Conservation (phyloP, 202 grass and related monocot species). For the Cymbopogon flexuosus region DNA sequence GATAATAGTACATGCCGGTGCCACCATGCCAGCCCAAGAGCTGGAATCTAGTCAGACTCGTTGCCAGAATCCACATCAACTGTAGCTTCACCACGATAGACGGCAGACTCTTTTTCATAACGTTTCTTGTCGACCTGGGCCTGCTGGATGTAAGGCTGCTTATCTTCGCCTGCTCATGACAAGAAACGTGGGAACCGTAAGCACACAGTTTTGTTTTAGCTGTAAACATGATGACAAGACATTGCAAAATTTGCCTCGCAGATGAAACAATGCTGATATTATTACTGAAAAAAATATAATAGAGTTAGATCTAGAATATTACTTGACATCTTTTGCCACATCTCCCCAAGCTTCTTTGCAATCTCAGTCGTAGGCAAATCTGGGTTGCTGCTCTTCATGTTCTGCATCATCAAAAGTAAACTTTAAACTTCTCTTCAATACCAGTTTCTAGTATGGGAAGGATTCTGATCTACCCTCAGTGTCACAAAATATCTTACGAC, state of each 20-base stretch:
- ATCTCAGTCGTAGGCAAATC: constrained; percentile 77
- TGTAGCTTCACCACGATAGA: constrained; percentile 47
- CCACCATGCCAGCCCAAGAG: background rate
- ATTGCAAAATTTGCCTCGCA: background rate
- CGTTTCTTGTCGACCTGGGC: constrained; percentile 71
- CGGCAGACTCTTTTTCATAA: constrained; percentile 70
- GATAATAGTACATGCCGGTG: background rate
- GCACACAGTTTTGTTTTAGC: background rate
- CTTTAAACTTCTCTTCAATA: constrained; percentile 15
- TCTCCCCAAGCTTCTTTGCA: constrained; percentile 85
- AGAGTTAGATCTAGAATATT: constrained; percentile 31
- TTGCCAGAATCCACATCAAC: constrained; percentile 48
- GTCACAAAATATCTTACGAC: background rate
- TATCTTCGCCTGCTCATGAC: constrained; percentile 58
- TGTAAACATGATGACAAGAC: background rate
- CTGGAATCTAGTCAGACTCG: constrained; percentile 48
- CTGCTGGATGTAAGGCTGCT: constrained; percentile 64
- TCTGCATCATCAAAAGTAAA: constrained; percentile 46
- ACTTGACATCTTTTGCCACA: constrained; percentile 97
- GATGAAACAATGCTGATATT: background rate
- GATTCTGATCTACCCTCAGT: background rate
- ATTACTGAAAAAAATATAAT: constrained; percentile 1
- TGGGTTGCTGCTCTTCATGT: constrained; percentile 71
- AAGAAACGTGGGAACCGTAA: constrained; percentile 3
- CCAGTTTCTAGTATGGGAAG: background rate